These are phyloP conservation scores for Sporothrix curviconia DNA, from an alignment of 2,329 filamentous ascomycete genomes.

Conservation along the genomic window DNA sequence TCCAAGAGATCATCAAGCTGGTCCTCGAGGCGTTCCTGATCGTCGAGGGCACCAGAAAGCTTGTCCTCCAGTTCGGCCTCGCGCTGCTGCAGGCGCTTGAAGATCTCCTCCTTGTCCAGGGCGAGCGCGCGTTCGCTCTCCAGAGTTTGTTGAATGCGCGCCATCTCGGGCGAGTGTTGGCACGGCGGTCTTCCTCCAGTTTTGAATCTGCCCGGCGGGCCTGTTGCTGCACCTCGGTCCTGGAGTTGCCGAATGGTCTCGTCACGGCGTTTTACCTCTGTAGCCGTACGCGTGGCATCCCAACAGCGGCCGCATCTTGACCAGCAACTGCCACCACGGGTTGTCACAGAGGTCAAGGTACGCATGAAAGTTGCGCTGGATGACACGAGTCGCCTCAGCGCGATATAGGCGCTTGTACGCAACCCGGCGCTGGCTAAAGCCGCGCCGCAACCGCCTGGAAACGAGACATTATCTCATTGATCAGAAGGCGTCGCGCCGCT, in stretches of 20 bases:
- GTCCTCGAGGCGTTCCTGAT: slow-evolving; percentile 89
- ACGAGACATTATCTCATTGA: slow-evolving; percentile 84
- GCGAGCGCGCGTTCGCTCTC: slow-evolving; percentile 95
- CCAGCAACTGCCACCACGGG: slow-evolving; percentile 95
- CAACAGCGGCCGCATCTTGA: slow-evolving; percentile 89
- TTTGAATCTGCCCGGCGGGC: slow-evolving; percentile 65
- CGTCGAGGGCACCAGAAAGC: slow-evolving; percentile 81
- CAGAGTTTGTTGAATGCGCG: slow-evolving; percentile 84
- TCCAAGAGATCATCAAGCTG: slow-evolving; percentile 84
- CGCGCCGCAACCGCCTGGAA: slow-evolving; percentile 91
- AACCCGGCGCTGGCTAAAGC: slow-evolving; percentile 79
- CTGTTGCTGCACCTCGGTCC: slow-evolving; percentile 73
- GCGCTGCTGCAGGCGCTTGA: slow-evolving; percentile 87
- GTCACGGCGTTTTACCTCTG: slow-evolving; percentile 90
- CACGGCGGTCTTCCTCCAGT: slow-evolving; percentile 84
- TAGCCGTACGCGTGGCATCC: slow-evolving; percentile 85
- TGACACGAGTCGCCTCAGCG: slow-evolving; percentile 87
- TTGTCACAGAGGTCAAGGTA: slow-evolving; percentile 86
- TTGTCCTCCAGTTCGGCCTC: slow-evolving; percentile 91
- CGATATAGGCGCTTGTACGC: slow-evolving; percentile 92
- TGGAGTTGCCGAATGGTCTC: slow-evolving; percentile 87
- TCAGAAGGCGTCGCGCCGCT: slow-evolving; percentile 86
- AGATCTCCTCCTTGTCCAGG: slow-evolving; percentile 97
- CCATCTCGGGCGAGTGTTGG: slow-evolving; percentile 79
- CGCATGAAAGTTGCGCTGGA: slow-evolving; percentile 87